Percentiles rank a stretch among this genome's conserved stretches.
Evolutionary conservation across 805 yeast genomes (phyloP).

Genomic region (Candida verbasci): DNA sequence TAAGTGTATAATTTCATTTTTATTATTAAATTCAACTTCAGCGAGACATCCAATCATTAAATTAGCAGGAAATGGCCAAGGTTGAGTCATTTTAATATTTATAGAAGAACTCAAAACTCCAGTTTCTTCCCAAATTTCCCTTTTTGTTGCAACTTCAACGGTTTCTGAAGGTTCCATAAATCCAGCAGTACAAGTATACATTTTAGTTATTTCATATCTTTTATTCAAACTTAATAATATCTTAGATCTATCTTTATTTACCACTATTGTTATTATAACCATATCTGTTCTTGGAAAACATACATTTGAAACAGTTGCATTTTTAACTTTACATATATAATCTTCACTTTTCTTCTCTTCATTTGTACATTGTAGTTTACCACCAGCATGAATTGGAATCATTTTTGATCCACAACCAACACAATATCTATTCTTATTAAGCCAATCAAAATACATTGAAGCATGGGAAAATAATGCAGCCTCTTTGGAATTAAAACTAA

Average conservation of each 20-base stretch:
- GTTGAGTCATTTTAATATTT: constrained; percentile 69
- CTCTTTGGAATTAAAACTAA: constrained; percentile 36
- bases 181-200: constrained; percentile 90
- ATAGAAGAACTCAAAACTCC: constrained; percentile 67
- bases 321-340: constrained; percentile 34
- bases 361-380: constrained; percentile 49
- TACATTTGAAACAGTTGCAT: constrained; percentile 58
- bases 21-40: constrained; percentile 64
- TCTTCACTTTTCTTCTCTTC: constrained; percentile 11
- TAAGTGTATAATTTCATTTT: constrained; percentile 59
- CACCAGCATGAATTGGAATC: constrained; percentile 64
- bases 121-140: constrained; percentile 96
- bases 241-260: constrained; percentile 55
- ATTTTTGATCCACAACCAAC: constrained; percentile 78
- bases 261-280: constrained; percentile 76
- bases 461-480: constrained; percentile 77
- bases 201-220: constrained; percentile 47
- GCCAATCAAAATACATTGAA: constrained; percentile 83
- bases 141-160: constrained; percentile 76
- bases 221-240: constrained; percentile 68
- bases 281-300: constrained; percentile 93
- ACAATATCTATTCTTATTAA: constrained; percentile 66
- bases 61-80: constrained; percentile 97
- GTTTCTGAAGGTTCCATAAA: constrained; percentile 95
- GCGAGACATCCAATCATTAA: constrained; percentile 92